Evolutionary conservation across 1,284 basidiomycete genomes (phyloP).

Genomic region (Puccinia sorghi): DNA sequence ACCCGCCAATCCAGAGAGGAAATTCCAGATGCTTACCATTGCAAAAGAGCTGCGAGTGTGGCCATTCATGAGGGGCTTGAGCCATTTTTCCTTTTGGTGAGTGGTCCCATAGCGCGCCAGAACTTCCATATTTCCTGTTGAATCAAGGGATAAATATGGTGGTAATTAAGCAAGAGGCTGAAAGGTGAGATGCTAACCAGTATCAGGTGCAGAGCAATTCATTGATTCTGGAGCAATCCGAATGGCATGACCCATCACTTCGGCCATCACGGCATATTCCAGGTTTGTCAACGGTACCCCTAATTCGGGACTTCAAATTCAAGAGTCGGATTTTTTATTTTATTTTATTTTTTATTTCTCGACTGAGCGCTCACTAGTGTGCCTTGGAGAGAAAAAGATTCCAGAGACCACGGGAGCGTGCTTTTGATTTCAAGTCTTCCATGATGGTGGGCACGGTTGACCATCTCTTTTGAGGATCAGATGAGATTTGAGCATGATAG

Average conservation of each 20-base stretch:
- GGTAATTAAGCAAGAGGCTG: not conserved
- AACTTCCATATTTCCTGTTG: conserved; percentile 67
- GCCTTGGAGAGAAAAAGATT: conserved; percentile 93
- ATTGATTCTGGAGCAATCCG: conserved; percentile 79
- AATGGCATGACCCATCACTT: conserved; percentile 81
- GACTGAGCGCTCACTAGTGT: conserved; percentile 69
- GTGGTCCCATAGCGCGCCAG: conserved; percentile 86
- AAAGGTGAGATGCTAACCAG: conserved; percentile 64
- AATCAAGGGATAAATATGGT: not conserved
- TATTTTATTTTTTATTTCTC: not conserved
- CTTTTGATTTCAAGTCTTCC: conserved; percentile 82
- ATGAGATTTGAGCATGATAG: conserved; percentile 79
- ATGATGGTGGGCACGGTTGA: conserved; percentile 76
- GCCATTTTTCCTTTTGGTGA: conserved; percentile 88
- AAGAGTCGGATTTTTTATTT: not conserved
- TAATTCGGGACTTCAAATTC: conserved; percentile 61
- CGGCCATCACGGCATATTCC: conserved; percentile 97
- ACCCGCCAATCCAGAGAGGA: not conserved
- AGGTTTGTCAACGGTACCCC: conserved; percentile 89
- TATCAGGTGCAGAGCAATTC: conserved; percentile 93
- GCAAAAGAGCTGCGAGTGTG: conserved; percentile 90
- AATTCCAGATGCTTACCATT: conserved; percentile 72
- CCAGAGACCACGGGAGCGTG: conserved; percentile 86
- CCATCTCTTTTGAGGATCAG: conserved; percentile 77
- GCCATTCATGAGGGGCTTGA: conserved; percentile 81